These are phyloP conservation scores for Hyphopichia fennica DNA, from an alignment of 1,139 yeast genomes.

Conservation along the genomic window DNA sequence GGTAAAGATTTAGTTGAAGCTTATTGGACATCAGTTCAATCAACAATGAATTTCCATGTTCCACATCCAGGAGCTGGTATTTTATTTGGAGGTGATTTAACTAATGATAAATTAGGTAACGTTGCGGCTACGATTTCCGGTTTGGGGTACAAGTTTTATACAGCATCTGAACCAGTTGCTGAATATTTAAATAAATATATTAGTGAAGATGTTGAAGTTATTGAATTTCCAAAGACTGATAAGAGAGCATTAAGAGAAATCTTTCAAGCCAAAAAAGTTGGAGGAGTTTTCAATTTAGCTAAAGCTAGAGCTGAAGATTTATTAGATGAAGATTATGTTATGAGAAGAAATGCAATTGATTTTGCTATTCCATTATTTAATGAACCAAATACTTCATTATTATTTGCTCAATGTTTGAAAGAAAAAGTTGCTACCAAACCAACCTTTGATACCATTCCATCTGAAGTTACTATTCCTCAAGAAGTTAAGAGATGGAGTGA, in stretches of 20 bases:
- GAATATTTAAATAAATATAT: constrained; percentile 58
- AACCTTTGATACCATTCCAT: constrained; percentile 40
- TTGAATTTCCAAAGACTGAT: constrained; percentile 89
- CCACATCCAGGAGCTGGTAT: constrained; percentile 90
- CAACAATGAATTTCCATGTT: constrained; percentile 93
- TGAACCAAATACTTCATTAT: constrained; percentile 88
- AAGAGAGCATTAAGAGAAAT: constrained; percentile 91
- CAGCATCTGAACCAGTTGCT: constrained; percentile 73
- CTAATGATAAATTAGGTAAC: constrained; percentile 65
- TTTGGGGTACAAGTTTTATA: constrained; percentile 79
- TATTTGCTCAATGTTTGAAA: constrained; percentile 83
- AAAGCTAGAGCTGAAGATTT: constrained; percentile 82
- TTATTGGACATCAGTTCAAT: constrained; percentile 95
- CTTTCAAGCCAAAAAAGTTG: constrained; percentile 80
- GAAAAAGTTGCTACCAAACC: constrained; percentile 64
- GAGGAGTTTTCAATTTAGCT: constrained; percentile 90
- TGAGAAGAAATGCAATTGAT: constrained; percentile 99
- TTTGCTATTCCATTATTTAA: constrained; percentile 95
- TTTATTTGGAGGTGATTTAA: constrained; percentile 89
- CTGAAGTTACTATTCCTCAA: constrained; percentile 61
- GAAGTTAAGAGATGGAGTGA: constrained; percentile 98
- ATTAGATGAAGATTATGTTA: constrained; percentile 87
- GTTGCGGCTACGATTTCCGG: constrained; percentile 71
- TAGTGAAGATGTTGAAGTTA: constrained; percentile 55
- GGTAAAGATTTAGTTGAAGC: constrained; percentile 86